A percentile compares a stretch with the other conserved stretches of the same genome.
phyloP scores from a whole-genome alignment of 148 eudicot genomes.

The Salicornia ramosissima region DNA sequence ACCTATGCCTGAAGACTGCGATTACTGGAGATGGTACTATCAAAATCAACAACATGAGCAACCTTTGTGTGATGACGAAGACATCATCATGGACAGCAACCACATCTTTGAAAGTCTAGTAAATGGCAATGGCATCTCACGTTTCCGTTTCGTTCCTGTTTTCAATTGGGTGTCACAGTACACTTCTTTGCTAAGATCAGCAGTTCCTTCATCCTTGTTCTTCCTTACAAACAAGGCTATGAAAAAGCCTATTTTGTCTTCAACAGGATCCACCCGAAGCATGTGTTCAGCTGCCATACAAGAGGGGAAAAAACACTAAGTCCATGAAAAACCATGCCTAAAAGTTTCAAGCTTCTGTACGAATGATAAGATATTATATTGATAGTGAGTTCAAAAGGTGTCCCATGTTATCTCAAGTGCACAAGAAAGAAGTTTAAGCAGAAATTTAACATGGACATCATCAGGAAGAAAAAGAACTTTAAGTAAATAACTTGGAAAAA shows the following conservation, averaged over 20 bases:
- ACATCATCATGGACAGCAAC: constrained; percentile 28
- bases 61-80: background rate
- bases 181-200: background rate
- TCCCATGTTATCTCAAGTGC: too few relatives aligned
- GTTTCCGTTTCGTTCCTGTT: constrained; percentile 11
- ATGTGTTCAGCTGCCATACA: constrained; percentile 59
- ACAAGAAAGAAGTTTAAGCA: too few relatives aligned
- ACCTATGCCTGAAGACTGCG: too few relatives aligned
- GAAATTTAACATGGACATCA: too few relatives aligned
- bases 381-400: background rate
- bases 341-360: too few relatives aligned
- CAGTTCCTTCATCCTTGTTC: background rate
- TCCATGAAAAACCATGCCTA: background rate
- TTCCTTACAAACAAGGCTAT: constrained; percentile 63
- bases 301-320: background rate
- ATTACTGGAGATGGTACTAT: background rate
- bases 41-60: background rate
- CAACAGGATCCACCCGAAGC: constrained; percentile 60
- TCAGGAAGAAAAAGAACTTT: too few relatives aligned
- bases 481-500: too few relatives aligned
- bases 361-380: background rate
- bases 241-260: constrained; percentile 93
- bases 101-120: constrained; percentile 38
- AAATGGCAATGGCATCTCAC: background rate
- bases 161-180: background rate